phyloP scores from a whole-genome alignment of 2,329 filamentous ascomycete species.

The Arthroderma sp. region DNA sequence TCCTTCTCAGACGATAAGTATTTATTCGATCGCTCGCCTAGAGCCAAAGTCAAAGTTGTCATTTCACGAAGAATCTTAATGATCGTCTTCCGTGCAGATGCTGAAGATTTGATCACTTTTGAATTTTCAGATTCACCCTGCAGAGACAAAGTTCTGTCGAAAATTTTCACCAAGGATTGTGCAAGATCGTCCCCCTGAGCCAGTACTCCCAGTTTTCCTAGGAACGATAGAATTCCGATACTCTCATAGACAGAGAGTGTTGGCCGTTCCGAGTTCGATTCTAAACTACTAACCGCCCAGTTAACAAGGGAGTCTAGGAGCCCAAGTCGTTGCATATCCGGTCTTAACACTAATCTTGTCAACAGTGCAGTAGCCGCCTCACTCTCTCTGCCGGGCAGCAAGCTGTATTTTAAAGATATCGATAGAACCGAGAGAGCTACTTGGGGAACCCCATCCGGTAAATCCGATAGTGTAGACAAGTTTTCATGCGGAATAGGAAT shows the following conservation, averaged over 20 bases:
- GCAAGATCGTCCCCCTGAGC: constrained; percentile 64
- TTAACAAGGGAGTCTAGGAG: constrained; percentile 54
- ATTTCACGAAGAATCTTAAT: constrained; percentile 76
- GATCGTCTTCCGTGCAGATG: constrained; percentile 65
- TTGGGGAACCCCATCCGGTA: constrained; percentile 51
- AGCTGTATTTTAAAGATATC: constrained; percentile 57
- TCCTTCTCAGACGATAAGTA: constrained; percentile 17
- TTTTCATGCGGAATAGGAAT: constrained; percentile 25
- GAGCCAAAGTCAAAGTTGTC: constrained; percentile 49
- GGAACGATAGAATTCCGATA: constrained; percentile 65
- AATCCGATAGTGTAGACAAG: constrained; percentile 19
- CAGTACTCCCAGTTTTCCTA: constrained; percentile 60
- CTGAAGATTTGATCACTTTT: constrained; percentile 51
- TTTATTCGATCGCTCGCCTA: constrained; percentile 26
- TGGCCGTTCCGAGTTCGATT: constrained; percentile 27
- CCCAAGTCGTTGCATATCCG: constrained; percentile 72
- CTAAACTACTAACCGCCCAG: constrained; percentile 56
- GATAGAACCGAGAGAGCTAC: constrained; percentile 58
- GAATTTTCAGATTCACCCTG: constrained; percentile 38
- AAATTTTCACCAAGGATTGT: constrained; percentile 51
- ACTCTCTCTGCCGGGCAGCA: constrained; percentile 69
- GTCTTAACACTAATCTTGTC: constrained; percentile 66
- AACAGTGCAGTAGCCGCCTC: constrained; percentile 76
- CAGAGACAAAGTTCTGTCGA: constrained; percentile 49
- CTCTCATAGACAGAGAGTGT: constrained; percentile 53